Base-by-base conservation (phyloP, 1,284 basidiomycete genomes). In the Chiua sp. region DNA sequence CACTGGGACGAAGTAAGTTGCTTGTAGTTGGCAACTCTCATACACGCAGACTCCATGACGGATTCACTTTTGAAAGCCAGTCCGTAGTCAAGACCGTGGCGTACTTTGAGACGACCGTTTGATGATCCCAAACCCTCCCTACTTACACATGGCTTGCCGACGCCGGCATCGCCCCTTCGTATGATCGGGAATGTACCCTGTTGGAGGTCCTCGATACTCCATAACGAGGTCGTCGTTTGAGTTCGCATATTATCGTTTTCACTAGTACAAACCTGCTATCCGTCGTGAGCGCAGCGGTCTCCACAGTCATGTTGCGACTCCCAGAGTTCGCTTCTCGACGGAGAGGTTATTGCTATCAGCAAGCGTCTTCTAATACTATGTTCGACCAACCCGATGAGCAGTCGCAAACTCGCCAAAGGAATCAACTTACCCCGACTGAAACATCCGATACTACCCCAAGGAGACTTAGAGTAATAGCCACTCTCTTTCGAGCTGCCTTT, bases 81-180 rank as follows among this genome's bases (percentile, higher is more conserved):
- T 32, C 20, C 1, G 47, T 50, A 7, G 3, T 22, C 2, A 67
- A 90, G 82, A 88, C 90, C 6, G 88, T 91, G 39, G 82, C 85
- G 20, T 93, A 87, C 78, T 92, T 92, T 76, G 72, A 87, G 63
- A 85, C 81, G 10, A 82, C 87, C 5, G 85, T 91, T 55, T 80
- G 76, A 26, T 74, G 90, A 16, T 92, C 89, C 82, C 75, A 91
- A 78, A 87, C 58, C 5, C 63, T 66, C 22, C 88, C 91, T 2
- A 92, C 92, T 1, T 93, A 86, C 72, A 77, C 82, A 13, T 93
- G 84, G 83, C 84, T 94, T 35, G 77, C 80, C 18, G 75, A 81
- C 22, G 86, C 81, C 16, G 91, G 90, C 35, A 94, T 94, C 64
- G 84, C 82, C 2, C 93, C 92, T 2, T 82, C 81, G 8, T 71